A percentile compares a stretch with the other conserved stretches of the same genome.
phyloP scores from a whole-genome alignment of 2,329 filamentous ascomycete genomes.

The Phialophora chinensis region DNA sequence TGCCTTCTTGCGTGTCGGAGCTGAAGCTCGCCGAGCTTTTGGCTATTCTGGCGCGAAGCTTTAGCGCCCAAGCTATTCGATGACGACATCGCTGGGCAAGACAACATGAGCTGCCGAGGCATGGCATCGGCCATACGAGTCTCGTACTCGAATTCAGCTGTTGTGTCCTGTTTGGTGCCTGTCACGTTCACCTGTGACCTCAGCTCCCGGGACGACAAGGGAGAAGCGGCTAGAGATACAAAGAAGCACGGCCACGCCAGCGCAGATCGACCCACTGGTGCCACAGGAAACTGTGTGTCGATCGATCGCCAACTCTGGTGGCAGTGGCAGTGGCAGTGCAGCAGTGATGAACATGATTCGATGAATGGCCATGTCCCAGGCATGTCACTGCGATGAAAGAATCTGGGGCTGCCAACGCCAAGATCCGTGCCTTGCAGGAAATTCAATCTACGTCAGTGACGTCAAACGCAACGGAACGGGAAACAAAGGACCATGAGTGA shows the following conservation, averaged over 20 bases:
- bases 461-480: background rate
- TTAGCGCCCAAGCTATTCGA: background rate
- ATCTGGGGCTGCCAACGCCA: constrained; percentile 6
- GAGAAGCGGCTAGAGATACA: background rate
- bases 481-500: background rate
- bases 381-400: background rate
- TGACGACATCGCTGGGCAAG: background rate
- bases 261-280: background rate
- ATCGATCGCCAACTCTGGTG: background rate
- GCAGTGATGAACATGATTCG: background rate
- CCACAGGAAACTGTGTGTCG: background rate
- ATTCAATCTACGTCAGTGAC: constrained; percentile 2
- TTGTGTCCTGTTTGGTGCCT: background rate
- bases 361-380: background rate
- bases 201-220: background rate
- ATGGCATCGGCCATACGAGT: background rate
- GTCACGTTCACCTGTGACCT: background rate
- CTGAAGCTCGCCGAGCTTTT: background rate
- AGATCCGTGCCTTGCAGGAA: constrained; percentile 1
- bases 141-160: background rate
- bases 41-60: background rate
- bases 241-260: background rate
- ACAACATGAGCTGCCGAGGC: background rate
- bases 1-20: background rate
- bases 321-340: constrained; percentile 1